phyloP scores from a whole-genome alignment of 1,284 basidiomycete genomes.

The Cystobasidium sp. region DNA sequence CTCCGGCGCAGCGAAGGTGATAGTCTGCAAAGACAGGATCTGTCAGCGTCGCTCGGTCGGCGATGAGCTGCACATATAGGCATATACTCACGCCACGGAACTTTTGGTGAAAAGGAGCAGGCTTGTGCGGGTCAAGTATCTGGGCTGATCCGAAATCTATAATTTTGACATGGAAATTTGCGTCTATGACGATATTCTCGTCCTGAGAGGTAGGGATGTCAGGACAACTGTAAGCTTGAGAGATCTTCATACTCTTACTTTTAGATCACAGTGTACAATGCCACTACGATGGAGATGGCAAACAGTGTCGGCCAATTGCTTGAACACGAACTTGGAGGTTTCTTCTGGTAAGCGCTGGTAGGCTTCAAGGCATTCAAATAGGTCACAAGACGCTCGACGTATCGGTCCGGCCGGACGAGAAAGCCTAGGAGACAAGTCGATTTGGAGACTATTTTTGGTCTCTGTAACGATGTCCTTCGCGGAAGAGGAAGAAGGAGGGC shows the following conservation, averaged over 20 bases:
- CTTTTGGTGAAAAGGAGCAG: slow-evolving; percentile 60
- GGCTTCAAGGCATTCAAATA: slow-evolving; percentile 92
- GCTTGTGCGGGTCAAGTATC: slow-evolving; percentile 69
- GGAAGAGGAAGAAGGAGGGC: neutral
- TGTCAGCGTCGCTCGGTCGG: neutral
- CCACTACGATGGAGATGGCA: slow-evolving; percentile 75
- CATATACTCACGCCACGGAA: slow-evolving; percentile 67
- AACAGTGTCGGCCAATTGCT: slow-evolving; percentile 83
- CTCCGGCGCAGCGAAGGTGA: slow-evolving; percentile 71
- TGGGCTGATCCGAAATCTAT: slow-evolving; percentile 92
- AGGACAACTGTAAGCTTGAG: neutral
- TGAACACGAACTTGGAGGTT: slow-evolving; percentile 78
- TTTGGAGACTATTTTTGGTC: neutral
- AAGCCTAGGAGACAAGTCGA: neutral
- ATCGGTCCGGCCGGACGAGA: slow-evolving; percentile 59
- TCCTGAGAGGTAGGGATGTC: slow-evolving; percentile 61
- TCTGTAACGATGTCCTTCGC: neutral
- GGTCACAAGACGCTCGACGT: slow-evolving; percentile 79
- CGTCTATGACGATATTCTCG: slow-evolving; percentile 85
- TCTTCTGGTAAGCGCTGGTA: slow-evolving; percentile 76
- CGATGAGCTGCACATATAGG: neutral
- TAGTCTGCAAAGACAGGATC: slow-evolving; percentile 59
- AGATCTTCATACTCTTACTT: slow-evolving; percentile 55
- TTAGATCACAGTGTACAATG: slow-evolving; percentile 89
- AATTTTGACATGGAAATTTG: slow-evolving; percentile 73